A percentile compares a stretch with the other conserved stretches of the same genome.
Conservation (phyloP, 2,329 filamentous ascomycete species). For the Fusarium nelsonii region DNA sequence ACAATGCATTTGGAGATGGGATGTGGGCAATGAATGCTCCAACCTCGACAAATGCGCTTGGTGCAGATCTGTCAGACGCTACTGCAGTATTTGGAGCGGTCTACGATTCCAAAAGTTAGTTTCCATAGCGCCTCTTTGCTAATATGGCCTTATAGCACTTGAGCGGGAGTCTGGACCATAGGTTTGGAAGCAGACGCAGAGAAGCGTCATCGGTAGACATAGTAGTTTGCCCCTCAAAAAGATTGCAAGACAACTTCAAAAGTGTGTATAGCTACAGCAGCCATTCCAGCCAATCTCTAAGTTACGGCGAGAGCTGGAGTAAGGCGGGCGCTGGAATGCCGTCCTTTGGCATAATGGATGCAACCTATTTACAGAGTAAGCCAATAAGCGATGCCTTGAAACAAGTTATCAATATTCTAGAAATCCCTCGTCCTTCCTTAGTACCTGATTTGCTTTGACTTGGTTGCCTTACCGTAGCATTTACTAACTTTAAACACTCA, state of each 20-base stretch:
- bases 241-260: neutral
- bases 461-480: neutral
- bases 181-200: neutral
- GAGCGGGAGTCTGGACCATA: neutral
- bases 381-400: neutral
- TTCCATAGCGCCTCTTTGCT: neutral
- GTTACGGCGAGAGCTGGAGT: neutral
- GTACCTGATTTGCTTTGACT: constrained; percentile 5
- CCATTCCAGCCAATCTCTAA: too few relatives aligned
- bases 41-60: neutral
- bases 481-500: neutral
- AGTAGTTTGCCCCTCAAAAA: neutral
- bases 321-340: neutral
- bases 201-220: neutral
- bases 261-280: neutral
- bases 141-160: neutral
- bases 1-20: constrained; percentile 18
- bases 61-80: constrained; percentile 12
- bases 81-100: constrained; percentile 7
- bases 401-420: neutral
- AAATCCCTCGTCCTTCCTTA: constrained; percentile 7
- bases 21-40: neutral
- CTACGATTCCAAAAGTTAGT: constrained; percentile 4
- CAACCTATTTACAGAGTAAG: neutral
- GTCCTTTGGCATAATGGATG: neutral